These are phyloP conservation scores for Paramecium bursaria DNA, from an alignment of 73 alveolate genomes.

Conservation along the genomic window DNA sequence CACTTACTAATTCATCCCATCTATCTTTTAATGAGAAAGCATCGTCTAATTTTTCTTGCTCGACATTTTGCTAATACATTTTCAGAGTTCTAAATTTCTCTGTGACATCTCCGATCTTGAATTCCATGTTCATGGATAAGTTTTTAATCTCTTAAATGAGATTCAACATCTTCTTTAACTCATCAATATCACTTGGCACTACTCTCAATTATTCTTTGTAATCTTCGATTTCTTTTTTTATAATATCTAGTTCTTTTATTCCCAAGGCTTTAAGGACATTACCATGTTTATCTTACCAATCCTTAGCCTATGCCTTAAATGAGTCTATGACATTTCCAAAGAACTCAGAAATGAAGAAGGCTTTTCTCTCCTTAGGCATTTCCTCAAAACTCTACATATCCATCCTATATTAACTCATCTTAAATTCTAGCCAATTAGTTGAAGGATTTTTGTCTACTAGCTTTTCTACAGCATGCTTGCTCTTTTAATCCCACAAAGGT, in stretches of 20 bases:
- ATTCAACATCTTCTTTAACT: slow-evolving; percentile 87
- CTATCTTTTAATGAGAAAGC: slow-evolving; percentile 81
- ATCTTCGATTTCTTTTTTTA: slow-evolving; percentile 88
- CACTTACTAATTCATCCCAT: slow-evolving; percentile 93
- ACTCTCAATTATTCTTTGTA: slow-evolving; percentile 81
- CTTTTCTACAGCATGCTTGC: slow-evolving; percentile 67
- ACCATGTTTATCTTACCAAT: slow-evolving; percentile 89
- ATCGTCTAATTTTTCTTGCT: slow-evolving; percentile 83
- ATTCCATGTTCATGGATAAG: slow-evolving; percentile 96
- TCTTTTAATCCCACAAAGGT: slow-evolving; percentile 72
- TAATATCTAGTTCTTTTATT: slow-evolving; percentile 84
- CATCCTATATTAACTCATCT: slow-evolving; percentile 54
- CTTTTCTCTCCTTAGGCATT: slow-evolving; percentile 76
- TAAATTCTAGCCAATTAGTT: slow-evolving; percentile 47
- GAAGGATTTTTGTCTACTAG: slow-evolving; percentile 68
- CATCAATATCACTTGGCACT: slow-evolving; percentile 91
- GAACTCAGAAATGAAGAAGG: slow-evolving; percentile 73
- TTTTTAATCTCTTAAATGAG: slow-evolving; percentile 92
- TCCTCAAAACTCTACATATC: slow-evolving; percentile 63
- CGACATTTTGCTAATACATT: slow-evolving; percentile 88
- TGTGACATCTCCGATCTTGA: slow-evolving; percentile 94
- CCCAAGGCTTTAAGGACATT: slow-evolving; percentile 88
- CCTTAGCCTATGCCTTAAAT: slow-evolving; percentile 74
- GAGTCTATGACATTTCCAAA: slow-evolving; percentile 67
- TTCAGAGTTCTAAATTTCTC: slow-evolving; percentile 95